Evolutionary conservation across 257 asterid species (phyloP).

Genomic region (Solanum piurae): DNA sequence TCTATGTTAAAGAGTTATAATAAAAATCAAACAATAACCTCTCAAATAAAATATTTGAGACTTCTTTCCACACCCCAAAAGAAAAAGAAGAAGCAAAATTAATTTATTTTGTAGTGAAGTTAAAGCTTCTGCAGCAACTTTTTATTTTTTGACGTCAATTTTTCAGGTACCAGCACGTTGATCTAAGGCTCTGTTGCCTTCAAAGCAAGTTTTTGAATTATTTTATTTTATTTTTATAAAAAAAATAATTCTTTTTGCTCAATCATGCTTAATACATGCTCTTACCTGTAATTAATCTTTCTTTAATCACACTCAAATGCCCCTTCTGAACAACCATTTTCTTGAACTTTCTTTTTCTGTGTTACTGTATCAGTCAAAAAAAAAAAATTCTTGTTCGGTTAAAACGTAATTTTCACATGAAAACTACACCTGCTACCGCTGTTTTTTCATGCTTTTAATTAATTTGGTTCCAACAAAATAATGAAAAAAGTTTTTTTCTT

Average conservation of each 20-base stretch:
- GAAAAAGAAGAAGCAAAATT: not conserved
- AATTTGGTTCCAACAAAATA: not conserved
- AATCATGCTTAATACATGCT: not conserved
- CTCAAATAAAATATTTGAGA: not conserved
- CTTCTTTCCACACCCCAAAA: not conserved
- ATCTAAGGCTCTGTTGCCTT: slow-evolving; percentile 11
- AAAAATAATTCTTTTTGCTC: not conserved
- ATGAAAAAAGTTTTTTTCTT: too few relatives aligned
- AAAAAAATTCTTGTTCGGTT: not conserved
- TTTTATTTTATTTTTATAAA: not conserved
- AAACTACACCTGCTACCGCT: not conserved
- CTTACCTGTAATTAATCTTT: not conserved
- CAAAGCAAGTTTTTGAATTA: not conserved
- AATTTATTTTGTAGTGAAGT: not conserved
- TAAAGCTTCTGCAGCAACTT: slow-evolving; percentile 4
- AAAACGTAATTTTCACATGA: not conserved
- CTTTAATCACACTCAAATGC: slow-evolving; percentile 1
- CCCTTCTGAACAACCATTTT: not conserved
- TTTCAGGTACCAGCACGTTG: slow-evolving; percentile 15
- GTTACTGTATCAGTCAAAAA: not conserved
- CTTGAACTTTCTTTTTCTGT: not conserved
- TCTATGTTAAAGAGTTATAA: not conserved
- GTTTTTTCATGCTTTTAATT: not conserved
- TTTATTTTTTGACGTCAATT: slow-evolving; percentile 5
- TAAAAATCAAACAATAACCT: not conserved